These are phyloP conservation scores for Coelastrella sp. DNA, from an alignment of 139 green algal genomes.

Conservation along the genomic window DNA sequence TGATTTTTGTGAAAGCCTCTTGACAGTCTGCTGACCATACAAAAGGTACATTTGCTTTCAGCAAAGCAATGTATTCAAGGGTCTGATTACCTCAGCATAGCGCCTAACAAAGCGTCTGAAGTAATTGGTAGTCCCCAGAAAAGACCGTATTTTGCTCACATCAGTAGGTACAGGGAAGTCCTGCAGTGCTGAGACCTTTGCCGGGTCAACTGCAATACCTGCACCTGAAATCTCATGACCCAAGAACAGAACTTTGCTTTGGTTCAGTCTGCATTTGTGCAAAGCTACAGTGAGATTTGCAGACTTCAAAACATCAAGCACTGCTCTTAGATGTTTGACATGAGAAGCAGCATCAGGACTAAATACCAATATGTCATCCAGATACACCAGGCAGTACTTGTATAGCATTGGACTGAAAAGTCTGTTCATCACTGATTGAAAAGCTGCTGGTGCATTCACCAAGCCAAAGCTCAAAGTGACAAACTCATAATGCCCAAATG, in stretches of 20 bases:
- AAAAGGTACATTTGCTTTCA: not conserved
- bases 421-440: slow-evolving; percentile 59
- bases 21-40: not conserved
- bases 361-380: slow-evolving; percentile 19
- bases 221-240: not conserved
- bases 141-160: not conserved
- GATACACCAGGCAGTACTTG: slow-evolving; percentile 56
- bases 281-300: not conserved
- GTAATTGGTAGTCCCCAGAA: slow-evolving; percentile 23
- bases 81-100: slow-evolving; percentile 12
- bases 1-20: not conserved
- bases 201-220: not conserved
- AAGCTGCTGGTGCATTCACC: slow-evolving; percentile 67
- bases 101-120: not conserved
- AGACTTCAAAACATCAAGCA: not conserved
- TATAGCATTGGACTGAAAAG: slow-evolving; percentile 47
- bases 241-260: slow-evolving; percentile 15
- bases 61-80: not conserved
- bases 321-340: not conserved
- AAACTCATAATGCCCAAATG: slow-evolving; percentile 30
- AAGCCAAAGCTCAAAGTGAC: slow-evolving; percentile 62
- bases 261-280: not conserved
- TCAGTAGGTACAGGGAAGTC: slow-evolving; percentile 4
- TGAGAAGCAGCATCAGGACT: not conserved
- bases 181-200: slow-evolving; percentile 27